phyloP scores from a whole-genome alignment of 106 monocot genomes.

The Iris macrosiphon region DNA sequence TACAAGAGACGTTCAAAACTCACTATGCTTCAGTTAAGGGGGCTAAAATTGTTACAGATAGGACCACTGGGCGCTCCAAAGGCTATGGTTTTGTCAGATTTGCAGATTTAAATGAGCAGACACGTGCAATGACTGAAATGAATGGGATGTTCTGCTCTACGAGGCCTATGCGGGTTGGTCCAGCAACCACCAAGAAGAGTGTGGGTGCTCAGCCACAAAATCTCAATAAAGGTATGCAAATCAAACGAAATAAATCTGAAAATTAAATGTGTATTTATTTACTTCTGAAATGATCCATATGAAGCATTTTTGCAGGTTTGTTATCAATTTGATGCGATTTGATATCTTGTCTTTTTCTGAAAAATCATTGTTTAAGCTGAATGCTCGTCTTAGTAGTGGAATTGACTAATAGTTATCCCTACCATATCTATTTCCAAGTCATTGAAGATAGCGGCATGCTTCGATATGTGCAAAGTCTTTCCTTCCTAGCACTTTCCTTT shows the following conservation, averaged over 20 bases:
- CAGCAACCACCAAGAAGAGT: constrained; percentile 60
- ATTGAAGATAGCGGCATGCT: constrained; percentile 13
- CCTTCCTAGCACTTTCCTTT: constrained; percentile 41
- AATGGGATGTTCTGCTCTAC: constrained; percentile 76
- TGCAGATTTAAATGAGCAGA: constrained; percentile 65
- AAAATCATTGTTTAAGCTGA: constrained; percentile 5
- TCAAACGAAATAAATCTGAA: neutral
- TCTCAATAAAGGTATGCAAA: constrained; percentile 40
- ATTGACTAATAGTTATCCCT: neutral
- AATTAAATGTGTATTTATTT: neutral
- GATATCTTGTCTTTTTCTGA: neutral
- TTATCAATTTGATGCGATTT: neutral
- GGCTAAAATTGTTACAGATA: constrained; percentile 77
- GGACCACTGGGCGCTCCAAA: constrained; percentile 73
- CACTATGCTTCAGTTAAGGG: constrained; percentile 67
- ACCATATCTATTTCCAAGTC: constrained; percentile 10
- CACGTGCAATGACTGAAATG: constrained; percentile 87
- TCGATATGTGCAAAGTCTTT: constrained; percentile 24
- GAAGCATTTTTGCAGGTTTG: neutral
- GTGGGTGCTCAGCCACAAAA: constrained; percentile 29
- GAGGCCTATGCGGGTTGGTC: constrained; percentile 72
- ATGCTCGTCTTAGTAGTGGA: constrained; percentile 5
- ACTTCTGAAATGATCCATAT: neutral
- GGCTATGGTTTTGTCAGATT: constrained; percentile 91
- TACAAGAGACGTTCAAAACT: constrained; percentile 63